Percentiles rank a stretch among this genome's conserved stretches.
These are phyloP conservation scores for Nicotiana tomentosiformis DNA, from an alignment of 257 asterid genomes.

Conservation along the genomic window DNA sequence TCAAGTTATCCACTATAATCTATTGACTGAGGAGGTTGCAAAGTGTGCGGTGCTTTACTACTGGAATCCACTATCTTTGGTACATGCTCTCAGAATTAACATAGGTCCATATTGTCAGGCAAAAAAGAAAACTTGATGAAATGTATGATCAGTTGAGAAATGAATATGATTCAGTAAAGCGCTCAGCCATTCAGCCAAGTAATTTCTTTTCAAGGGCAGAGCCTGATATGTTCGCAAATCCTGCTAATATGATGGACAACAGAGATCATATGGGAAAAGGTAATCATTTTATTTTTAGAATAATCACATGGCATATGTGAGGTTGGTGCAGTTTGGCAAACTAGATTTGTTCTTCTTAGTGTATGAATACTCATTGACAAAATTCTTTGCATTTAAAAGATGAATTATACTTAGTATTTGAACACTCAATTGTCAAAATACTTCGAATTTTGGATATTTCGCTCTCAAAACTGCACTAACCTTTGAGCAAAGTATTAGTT, in stretches of 20 bases:
- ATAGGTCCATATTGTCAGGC: conserved; percentile 44
- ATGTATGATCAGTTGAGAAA: conserved; percentile 89
- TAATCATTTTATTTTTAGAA: conserved; percentile 29
- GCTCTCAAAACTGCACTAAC: conserved; percentile 8
- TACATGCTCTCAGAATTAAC: conserved; percentile 6
- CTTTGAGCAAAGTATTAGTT: conserved; percentile 43
- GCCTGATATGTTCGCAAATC: conserved; percentile 71
- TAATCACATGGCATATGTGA: background rate
- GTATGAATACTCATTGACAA: background rate
- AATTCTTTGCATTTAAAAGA: background rate
- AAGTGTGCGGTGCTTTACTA: background rate
- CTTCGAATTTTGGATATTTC: background rate
- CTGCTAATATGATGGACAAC: conserved; percentile 50
- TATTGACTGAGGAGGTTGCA: background rate
- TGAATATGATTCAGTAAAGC: conserved; percentile 68
- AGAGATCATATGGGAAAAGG: conserved; percentile 73
- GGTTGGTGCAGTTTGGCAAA: background rate
- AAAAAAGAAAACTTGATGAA: conserved; percentile 96
- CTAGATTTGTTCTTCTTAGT: background rate
- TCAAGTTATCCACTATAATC: background rate
- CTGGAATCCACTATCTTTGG: background rate
- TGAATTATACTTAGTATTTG: background rate
- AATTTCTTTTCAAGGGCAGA: conserved; percentile 59
- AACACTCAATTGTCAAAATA: background rate
- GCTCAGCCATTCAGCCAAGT: conserved; percentile 77